Base-by-base conservation (phyloP, 768 basidiomycete genomes). In the Paxillus ammoniavirescens region DNA sequence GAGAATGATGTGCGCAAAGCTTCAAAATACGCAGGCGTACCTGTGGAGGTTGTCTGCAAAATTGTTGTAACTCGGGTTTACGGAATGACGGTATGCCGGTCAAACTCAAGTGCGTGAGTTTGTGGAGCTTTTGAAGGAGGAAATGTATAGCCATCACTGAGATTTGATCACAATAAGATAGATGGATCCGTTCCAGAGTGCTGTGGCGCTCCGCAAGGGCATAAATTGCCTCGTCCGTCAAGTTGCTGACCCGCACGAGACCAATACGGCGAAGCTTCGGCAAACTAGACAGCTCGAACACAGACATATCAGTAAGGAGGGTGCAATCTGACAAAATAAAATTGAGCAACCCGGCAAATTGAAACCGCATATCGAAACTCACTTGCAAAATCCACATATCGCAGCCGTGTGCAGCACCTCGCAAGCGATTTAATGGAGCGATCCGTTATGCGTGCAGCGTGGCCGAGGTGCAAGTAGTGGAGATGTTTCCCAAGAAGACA, bases 371-470 rank as follows among this genome's bases (percentile, higher is more conserved):
- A 43, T 38, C 23, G 47, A 12, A 8, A 81, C 91, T 65, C 55
- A 95, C 94, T 94, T 5, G 97, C 97, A 57, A 99, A 87, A 71
- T 99, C 97, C 60, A 99, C 86, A 67, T 98, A 99, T 62, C 97
- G 79, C 59, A 99, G 71, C 30, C 96, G 80, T 1, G 91, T 93
- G 71, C 97, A 99, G 35, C 83, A 80, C 41, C 91, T 78, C 10
- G 93, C 95, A 21, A 99, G 77, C 9, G 81, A 79, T 51, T 84
- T 86, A 35, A 99, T 89, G 8, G 90, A 92, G 38, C 81, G 81
- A 69, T 99, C 97, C 7, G 93, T 96, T 57, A 98, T 93, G 61
- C 84, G 86, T 59, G 76, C 76, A 7, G 92, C 90, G 74, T 99
- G 96, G 7, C 94, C 97, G 38, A 98, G 79, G 69, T 99, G 97